These are phyloP conservation scores for Leucocoprinus leucothites DNA, from an alignment of 768 basidiomycete genomes.

Conservation along the genomic window DNA sequence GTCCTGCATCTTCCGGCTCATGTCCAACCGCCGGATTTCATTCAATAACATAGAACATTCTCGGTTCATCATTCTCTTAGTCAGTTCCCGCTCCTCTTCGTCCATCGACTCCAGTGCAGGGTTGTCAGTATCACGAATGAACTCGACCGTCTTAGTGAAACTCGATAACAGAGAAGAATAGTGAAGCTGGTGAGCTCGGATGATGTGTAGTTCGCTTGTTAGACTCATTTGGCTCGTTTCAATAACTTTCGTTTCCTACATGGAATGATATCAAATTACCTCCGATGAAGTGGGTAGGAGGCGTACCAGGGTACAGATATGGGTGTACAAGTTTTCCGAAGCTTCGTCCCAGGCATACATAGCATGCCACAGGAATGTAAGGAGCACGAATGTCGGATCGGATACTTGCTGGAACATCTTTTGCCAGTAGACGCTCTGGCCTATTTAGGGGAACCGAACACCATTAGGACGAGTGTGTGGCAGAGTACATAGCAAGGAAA, in stretches of 20 bases:
- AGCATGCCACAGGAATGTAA: constrained; percentile 58
- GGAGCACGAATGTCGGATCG: constrained; percentile 54
- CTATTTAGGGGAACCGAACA: too few relatives aligned
- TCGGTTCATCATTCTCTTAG: constrained; percentile 23
- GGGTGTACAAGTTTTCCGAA: constrained; percentile 47
- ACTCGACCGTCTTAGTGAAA: constrained; percentile 43
- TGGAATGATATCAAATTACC: background rate
- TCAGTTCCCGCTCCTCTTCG: constrained; percentile 3
- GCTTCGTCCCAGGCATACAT: constrained; percentile 63
- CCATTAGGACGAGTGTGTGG: background rate
- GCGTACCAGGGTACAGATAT: constrained; percentile 48
- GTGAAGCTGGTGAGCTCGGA: constrained; percentile 52
- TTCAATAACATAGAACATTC: constrained; percentile 39
- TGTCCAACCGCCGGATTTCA: constrained; percentile 42
- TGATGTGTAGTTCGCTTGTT: constrained; percentile 48
- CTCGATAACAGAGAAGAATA: constrained; percentile 45
- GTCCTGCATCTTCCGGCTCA: constrained; percentile 31
- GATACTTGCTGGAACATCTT: constrained; percentile 34
- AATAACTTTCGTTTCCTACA: constrained; percentile 45
- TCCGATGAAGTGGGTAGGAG: background rate
- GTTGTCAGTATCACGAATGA: constrained; percentile 41
- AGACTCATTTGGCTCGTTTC: constrained; percentile 35
- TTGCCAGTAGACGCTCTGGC: constrained; percentile 47
- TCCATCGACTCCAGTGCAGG: constrained; percentile 28
- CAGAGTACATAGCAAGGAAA: background rate